Conservation (phyloP, 2,329 filamentous ascomycete species). For the Colletotrichum trifolii region DNA sequence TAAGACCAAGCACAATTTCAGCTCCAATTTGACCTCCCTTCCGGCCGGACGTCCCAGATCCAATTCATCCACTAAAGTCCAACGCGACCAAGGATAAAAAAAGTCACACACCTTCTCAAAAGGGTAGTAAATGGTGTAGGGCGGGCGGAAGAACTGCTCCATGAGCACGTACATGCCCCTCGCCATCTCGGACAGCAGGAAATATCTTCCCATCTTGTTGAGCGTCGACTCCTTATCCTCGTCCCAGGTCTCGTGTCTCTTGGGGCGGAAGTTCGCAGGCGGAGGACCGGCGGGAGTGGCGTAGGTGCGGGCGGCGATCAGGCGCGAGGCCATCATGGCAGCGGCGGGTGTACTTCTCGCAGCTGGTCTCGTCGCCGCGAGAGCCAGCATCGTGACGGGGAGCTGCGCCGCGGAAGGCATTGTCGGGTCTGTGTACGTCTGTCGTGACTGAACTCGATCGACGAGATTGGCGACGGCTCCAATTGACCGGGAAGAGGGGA, state of each 20-base stretch:
- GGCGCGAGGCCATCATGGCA: conserved; percentile 24
- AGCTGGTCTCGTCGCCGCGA: conserved; percentile 32
- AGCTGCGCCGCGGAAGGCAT: conserved; percentile 37
- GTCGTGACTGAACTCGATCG: conserved; percentile 23
- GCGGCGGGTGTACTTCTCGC: conserved; percentile 30
- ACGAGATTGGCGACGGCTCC: conserved; percentile 23
- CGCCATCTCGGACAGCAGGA: conserved; percentile 94
- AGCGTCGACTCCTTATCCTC: conserved; percentile 80
- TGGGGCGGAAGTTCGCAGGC: conserved; percentile 82
- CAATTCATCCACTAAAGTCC: neutral
- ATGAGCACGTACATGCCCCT: conserved; percentile 97
- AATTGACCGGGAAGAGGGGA: conserved; percentile 33
- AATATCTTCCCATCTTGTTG: conserved; percentile 91
- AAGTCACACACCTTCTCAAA: conserved; percentile 83
- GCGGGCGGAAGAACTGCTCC: conserved; percentile 98
- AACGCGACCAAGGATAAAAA: neutral
- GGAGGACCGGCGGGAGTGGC: conserved; percentile 82
- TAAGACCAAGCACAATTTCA: too few species aligned
- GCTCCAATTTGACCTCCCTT: neutral
- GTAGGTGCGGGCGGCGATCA: conserved; percentile 50
- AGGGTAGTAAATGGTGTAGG: conserved; percentile 98
- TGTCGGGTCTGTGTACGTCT: conserved; percentile 15
- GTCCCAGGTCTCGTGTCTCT: conserved; percentile 80
- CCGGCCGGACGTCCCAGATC: neutral
- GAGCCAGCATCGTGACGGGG: conserved; percentile 35